Base-by-base conservation (phyloP, 2,329 filamentous ascomycete species). In the Aotearoamyces nothofagi region DNA sequence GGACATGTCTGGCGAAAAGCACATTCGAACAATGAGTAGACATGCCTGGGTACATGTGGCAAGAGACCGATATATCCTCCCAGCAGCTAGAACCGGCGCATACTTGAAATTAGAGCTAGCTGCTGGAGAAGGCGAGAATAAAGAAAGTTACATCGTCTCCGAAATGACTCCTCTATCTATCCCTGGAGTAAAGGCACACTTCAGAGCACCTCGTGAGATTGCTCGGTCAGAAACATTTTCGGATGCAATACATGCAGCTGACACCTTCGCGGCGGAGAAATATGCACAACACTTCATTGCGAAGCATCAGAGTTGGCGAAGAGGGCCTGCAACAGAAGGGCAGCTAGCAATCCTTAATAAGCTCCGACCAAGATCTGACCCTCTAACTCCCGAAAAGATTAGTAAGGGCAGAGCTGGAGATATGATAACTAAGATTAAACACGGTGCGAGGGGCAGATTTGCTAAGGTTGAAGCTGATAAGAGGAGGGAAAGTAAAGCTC, bases 391-490 rank as follows among this genome's bases (percentile, higher is more conserved):
- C 0, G 54, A 56, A 0, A 63, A 73, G 15, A 43, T 92, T 33
- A 84, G 68, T 9, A 90, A 86, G 46, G 87, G 87, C 5, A 72
- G 71, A 47, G 86, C 84, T 4, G 66, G 66, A 4, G 86, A 94
- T 49, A 86, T 92, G 78, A 92, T 96, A 39, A 92, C 82, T 5
- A 92, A 92, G 52, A 48, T 93, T 36, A 87, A 78, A 50, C 79
- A 90, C 47, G 87, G 87, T 1, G 82, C 80, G 1, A 69, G 60
- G 51, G 79, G 54, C 37, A 69, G 56, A 56, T 83, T 66, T 47
- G 57, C 60, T 15, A 59, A 45, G 17, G 53, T 68, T 33, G 60
- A 65, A 43, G 57, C 55, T 0, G 56, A 62, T 30, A 71, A 64
- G 47, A 65, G 59, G 24, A 63, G 62, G 29, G 54, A 48, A 19